phyloP scores from a whole-genome alignment of 768 basidiomycete species.

The Russula earlei region DNA sequence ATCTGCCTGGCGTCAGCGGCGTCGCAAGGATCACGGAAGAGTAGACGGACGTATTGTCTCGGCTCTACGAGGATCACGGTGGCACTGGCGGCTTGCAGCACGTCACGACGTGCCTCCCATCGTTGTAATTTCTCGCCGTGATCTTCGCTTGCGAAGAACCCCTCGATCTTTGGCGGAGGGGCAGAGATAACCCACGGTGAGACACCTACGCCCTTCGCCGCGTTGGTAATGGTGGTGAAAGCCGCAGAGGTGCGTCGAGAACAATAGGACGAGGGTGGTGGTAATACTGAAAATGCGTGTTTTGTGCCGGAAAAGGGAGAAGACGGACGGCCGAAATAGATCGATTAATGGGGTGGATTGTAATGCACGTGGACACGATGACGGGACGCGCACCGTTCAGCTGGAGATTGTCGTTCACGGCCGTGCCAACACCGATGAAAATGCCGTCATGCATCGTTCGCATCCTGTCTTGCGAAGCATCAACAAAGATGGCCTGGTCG shows the following conservation, averaged over 20 bases:
- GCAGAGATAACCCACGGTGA: conserved; percentile 68
- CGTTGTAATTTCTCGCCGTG: conserved; percentile 28
- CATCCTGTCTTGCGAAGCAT: too few species aligned
- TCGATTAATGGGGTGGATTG: background rate
- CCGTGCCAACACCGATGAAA: too few species aligned
- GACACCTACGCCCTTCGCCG: conserved; percentile 43
- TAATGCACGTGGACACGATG: background rate
- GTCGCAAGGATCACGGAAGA: background rate
- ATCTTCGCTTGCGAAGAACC: conserved; percentile 18
- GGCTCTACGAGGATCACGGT: conserved; percentile 42
- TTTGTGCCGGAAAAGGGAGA: conserved; percentile 32
- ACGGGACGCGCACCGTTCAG: too few species aligned
- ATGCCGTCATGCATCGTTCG: too few species aligned
- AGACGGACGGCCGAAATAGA: conserved; percentile 38
- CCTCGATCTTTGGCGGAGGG: conserved; percentile 21
- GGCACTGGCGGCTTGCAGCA: conserved; percentile 52
- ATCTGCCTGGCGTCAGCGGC: conserved; percentile 3
- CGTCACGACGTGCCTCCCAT: conserved; percentile 29
- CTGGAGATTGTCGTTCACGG: too few species aligned
- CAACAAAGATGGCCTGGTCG: too few species aligned
- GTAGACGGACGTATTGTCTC: conserved; percentile 29
- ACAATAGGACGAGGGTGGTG: conserved; percentile 55
- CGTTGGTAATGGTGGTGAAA: conserved; percentile 67
- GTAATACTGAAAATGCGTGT: conserved; percentile 26
- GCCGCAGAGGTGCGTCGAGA: conserved; percentile 40